phyloP scores from a whole-genome alignment of 139 green algal species.

The Coelastrella sp. region DNA sequence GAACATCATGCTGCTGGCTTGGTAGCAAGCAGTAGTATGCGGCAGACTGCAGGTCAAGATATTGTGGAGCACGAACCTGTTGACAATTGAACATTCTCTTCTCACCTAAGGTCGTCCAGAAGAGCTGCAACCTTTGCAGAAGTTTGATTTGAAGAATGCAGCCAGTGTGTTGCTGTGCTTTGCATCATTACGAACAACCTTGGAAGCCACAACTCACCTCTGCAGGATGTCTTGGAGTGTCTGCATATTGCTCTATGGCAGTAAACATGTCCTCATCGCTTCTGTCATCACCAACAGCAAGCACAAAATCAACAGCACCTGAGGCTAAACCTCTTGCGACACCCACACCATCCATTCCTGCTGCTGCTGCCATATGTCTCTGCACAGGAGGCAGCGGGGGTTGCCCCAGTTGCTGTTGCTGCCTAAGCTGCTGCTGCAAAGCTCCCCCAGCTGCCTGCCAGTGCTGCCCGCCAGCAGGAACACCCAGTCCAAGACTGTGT shows the following conservation, averaged over 20 bases:
- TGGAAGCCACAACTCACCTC: too few relatives aligned
- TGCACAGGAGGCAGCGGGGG: background rate
- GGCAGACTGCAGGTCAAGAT: too few relatives aligned
- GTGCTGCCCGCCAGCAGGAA: slow-evolving; percentile 27
- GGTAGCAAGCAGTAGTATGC: background rate
- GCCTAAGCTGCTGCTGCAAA: background rate
- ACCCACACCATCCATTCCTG: background rate
- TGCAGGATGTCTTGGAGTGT: slow-evolving; percentile 31
- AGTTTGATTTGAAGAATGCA: too few relatives aligned
- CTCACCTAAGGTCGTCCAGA: too few relatives aligned
- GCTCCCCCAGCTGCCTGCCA: slow-evolving; percentile 2
- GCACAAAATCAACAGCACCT: slow-evolving; percentile 84
- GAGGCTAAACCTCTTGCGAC: background rate
- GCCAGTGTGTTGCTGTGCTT: too few relatives aligned
- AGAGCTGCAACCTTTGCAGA: too few relatives aligned
- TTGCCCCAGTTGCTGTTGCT: slow-evolving; percentile 11
- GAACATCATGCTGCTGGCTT: background rate
- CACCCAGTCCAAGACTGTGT: slow-evolving; percentile 6
- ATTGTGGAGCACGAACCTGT: too few relatives aligned
- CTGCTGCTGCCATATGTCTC: slow-evolving; percentile 16
- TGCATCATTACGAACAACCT: too few relatives aligned
- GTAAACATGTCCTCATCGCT: slow-evolving; percentile 99
- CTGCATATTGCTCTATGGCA: slow-evolving; percentile 80
- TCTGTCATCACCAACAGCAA: slow-evolving; percentile 98
- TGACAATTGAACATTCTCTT: too few relatives aligned